Evolutionary conservation across 2,329 filamentous ascomycete genomes (phyloP).

Genomic region (Paracamarosporium sp.): DNA sequence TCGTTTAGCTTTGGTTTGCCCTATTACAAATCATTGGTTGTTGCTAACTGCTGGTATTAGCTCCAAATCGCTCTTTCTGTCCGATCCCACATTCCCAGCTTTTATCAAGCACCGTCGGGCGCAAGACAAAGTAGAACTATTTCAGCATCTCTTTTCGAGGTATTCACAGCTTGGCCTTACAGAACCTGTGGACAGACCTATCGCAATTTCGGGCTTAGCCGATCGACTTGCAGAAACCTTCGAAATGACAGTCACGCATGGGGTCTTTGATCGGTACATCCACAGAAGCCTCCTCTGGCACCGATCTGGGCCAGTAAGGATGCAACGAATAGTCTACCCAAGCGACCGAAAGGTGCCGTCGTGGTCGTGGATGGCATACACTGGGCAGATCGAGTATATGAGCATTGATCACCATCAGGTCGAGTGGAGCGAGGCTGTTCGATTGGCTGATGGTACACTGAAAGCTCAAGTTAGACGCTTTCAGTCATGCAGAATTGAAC

Average conservation of each 20-base stretch:
- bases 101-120: no score
- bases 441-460: no score
- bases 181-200: not conserved
- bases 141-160: slow-evolving; percentile 2
- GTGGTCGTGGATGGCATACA: slow-evolving; percentile 22
- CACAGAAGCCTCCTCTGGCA: slow-evolving; percentile 18
- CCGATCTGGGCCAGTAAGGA: slow-evolving; percentile 6
- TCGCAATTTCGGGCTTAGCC: slow-evolving; percentile 9
- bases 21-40: no score
- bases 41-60: no score
- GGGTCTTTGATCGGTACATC: slow-evolving; percentile 6
- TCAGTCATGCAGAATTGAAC: no score
- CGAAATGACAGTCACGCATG: not conserved
- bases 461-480: no score
- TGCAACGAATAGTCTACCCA: slow-evolving; percentile 11
- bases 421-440: no score
- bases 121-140: slow-evolving; percentile 7
- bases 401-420: slow-evolving; percentile 6
- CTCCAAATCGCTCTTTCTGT: no score
- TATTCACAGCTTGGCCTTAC: slow-evolving; percentile 7
- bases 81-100: slow-evolving; percentile 14
- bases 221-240: not conserved
- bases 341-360: slow-evolving; percentile 15
- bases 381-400: slow-evolving; percentile 11
- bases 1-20: no score